Evolutionary conservation across 73 alveolate species (phyloP), one percentile per base, ranked within the genome.

Genomic region (Blepharisma stoltei): DNA sequence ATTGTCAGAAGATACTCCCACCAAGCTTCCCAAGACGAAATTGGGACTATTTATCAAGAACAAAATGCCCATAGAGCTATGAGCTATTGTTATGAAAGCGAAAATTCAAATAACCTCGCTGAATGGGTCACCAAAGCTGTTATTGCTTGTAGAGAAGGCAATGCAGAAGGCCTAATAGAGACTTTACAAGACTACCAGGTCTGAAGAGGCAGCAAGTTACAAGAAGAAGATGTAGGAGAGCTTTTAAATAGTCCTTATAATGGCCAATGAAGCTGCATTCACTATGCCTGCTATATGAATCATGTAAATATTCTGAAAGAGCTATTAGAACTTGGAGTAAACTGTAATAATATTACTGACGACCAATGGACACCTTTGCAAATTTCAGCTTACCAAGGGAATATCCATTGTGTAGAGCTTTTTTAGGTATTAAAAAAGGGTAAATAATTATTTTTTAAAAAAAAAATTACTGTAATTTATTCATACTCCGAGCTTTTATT

Each of bases 331-430:
- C 78, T 78, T 67, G 71, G 76, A 55, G 86, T 85, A 43, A 60
- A 85, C 48, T 53, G 78, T 47, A 86, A 86, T 81, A 81, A 83
- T 47, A 52, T 81, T 47, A 75, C 86, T 11, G 81, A 86, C 44
- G 93, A 86, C 50, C 85, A 83, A 45, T 86, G 81, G 71, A 86
- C 93, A 21, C 93, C 93, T 41, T 53, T 86, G 44, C 89, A 80
- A 77, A 65, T 86, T 66, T 78, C 91, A 25, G 23, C 87, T 43
- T 82, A 68, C 80, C 80, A 81, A 82, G 90, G 86, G 38, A 60
- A 86, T 76, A 66, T 76, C 11, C 89, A 82, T 52, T 80, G 80
- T 6, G 93, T 86, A 6, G 80, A 80, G 75, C 48, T n/a, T n/a
- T n/a, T n/a, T n/a, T n/a, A n/a, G n/a, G n/a, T n/a, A n/a, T n/a